These are phyloP conservation scores for Gaultheria prostrata DNA, from an alignment of 148 eudicot species.

Conservation along the genomic window DNA sequence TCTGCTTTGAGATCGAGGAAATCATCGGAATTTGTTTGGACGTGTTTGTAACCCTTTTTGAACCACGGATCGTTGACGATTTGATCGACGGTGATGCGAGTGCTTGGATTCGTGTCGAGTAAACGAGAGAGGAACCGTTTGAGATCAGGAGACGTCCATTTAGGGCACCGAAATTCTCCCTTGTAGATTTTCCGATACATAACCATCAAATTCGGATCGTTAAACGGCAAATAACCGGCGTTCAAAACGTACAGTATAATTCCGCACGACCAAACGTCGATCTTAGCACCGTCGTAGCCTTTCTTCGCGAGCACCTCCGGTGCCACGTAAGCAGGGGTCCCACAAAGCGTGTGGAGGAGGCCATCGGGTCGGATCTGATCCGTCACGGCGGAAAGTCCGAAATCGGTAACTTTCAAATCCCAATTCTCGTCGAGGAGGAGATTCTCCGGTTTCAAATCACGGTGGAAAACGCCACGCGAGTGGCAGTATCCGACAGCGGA, in stretches of 20 bases:
- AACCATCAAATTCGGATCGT: slow-evolving; percentile 67
- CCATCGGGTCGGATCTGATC: slow-evolving; percentile 45
- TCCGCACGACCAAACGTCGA: slow-evolving; percentile 81
- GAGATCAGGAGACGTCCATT: slow-evolving; percentile 58
- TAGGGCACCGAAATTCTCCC: slow-evolving; percentile 67
- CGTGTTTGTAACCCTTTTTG: slow-evolving; percentile 40
- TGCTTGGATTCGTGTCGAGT: slow-evolving; percentile 57
- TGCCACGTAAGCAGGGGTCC: slow-evolving; percentile 89
- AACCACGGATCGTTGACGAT: slow-evolving; percentile 67
- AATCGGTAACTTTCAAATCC: slow-evolving; percentile 57
- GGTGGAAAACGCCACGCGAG: slow-evolving; percentile 62
- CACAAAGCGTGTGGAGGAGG: slow-evolving; percentile 62
- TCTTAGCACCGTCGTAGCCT: slow-evolving; percentile 71
- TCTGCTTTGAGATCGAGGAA: slow-evolving; percentile 14
- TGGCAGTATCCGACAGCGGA: slow-evolving; percentile 68
- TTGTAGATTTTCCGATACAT: slow-evolving; percentile 67
- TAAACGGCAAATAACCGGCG: slow-evolving; percentile 76
- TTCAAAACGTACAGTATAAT: slow-evolving; percentile 54
- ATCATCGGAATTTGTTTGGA: background rate
- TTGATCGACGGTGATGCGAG: slow-evolving; percentile 55
- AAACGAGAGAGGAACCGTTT: slow-evolving; percentile 41
- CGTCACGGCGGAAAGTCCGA: slow-evolving; percentile 57
- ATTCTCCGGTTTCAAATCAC: slow-evolving; percentile 74
- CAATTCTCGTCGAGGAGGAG: slow-evolving; percentile 65
- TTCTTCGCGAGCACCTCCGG: slow-evolving; percentile 70